Evolutionary conservation across 257 asterid species (phyloP), one percentile per base, ranked within the genome.

Genomic region (Nicotiana tabacum): DNA sequence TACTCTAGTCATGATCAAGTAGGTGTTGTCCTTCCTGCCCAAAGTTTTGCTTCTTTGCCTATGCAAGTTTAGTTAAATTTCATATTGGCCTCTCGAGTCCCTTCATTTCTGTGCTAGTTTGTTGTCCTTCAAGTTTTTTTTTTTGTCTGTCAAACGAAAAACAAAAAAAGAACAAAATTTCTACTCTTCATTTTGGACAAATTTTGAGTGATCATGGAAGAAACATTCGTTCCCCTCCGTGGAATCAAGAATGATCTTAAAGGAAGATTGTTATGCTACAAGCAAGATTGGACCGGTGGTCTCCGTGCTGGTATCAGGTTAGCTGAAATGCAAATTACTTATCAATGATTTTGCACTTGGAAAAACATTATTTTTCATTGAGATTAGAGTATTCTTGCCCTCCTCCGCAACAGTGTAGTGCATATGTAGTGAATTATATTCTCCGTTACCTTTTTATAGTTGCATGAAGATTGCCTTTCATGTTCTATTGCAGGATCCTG

Each of bases 201-300:
- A 8, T 70, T 78, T 18, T 56, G 83, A 82, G 84, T 68, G 83
- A 66, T 46, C 83, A 95, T 95, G 98, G 98, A 95, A 88, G 98
- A 95, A 89, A 91, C 97, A 24, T 95, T 91, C 80, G 97, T 95
- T 83, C 99, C 99, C 3, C 81, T 96, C 24, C 97, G 98, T 18
- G 99, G 99, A 82, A 91, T 96, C 62, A 94, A 92, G 85, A 93
- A 94, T 81, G 99, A 96, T 87, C 95, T 96, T 48, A 92, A 90
- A 88, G 96, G 90, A 81, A 93, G 98, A 86, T 88, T 94, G 66
- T 83, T 88, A 0, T 96, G 99, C 90, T 96, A 96, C 88, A 96
- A 90, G 82, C 95, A 93, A 87, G 99, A 94, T 64, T 96, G 99
- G 99, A 88, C 83, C 24, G 90, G 98, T 74, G 98, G 98, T 80